Evolutionary conservation across 805 yeast genomes (phyloP).

Genomic region (Teunomyces aglyptinius): DNA sequence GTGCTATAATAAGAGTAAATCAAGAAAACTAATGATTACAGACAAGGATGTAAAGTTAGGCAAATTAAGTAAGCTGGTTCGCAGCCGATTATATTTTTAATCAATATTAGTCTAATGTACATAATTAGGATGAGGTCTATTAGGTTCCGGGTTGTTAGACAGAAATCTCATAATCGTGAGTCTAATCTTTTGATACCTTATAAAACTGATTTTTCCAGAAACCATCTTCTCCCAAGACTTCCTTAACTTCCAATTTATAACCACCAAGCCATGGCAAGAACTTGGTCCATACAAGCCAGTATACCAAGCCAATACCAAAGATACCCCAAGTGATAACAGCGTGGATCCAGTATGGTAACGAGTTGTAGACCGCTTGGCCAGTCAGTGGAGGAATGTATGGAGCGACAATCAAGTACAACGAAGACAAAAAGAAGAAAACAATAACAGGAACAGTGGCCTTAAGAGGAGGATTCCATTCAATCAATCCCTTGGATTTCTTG

Average conservation of each 20-base stretch:
- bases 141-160: not conserved
- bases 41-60: not conserved
- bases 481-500: slow-evolving; percentile 47
- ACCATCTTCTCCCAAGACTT: slow-evolving; percentile 63
- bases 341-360: slow-evolving; percentile 73
- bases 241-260: slow-evolving; percentile 51
- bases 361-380: slow-evolving; percentile 66
- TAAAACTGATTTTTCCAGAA: slow-evolving; percentile 66
- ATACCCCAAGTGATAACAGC: slow-evolving; percentile 83
- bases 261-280: slow-evolving; percentile 55
- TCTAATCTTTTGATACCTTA: slow-evolving; percentile 28
- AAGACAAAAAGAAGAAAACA: slow-evolving; percentile 60
- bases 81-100: not conserved
- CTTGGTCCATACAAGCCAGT: slow-evolving; percentile 65
- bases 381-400: slow-evolving; percentile 74
- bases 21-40: not conserved
- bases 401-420: slow-evolving; percentile 67
- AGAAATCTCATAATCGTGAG: slow-evolving; percentile 3
- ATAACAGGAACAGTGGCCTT: slow-evolving; percentile 64
- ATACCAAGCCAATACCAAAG: slow-evolving; percentile 60
- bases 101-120: not conserved
- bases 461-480: slow-evolving; percentile 70
- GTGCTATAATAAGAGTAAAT: not conserved
- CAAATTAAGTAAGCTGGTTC: not conserved
- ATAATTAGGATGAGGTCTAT: not conserved